Evolutionary conservation across 2,329 filamentous ascomycete genomes (phyloP), one percentile per base, ranked within the genome.

Genomic region (Nannizziopsis arthrosporioides): DNA sequence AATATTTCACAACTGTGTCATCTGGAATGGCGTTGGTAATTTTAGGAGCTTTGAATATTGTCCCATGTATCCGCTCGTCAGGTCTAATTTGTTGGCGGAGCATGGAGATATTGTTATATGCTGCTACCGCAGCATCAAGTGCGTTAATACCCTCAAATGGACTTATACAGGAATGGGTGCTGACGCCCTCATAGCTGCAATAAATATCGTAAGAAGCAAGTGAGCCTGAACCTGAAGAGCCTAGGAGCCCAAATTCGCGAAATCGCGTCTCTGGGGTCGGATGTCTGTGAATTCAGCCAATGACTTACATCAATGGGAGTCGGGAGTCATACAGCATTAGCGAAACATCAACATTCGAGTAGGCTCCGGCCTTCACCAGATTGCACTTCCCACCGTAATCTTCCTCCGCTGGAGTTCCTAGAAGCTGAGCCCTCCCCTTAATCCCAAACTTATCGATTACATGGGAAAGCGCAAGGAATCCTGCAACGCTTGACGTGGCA

Each of bases 121-220:
- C 69, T 1, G 65, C 64, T 3, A 78, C 63, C 5, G 74, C 60
- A 0, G 74, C 75, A 52, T 79, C 76, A 0, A 78, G 65, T 0
- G 76, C 75, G 55, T 79, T 78, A 52, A 72, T 66, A 0, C 76
- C 76, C 7, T 73, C 62, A 74, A 74, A 78, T 0, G 75, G 76
- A n/a, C 59, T 68, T 5, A 68, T 67, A 0, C 68, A 73, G 0
- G 74, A 74, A 56, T 78, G 75, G 0, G 75, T 73, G 42, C 71
- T 69, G 31, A 68, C 67, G 1, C 77, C 76, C 6, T 55, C 54
- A 51, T 70, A 72, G 49, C 60, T 60, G 8, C 66, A 59, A 11
- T 38, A 51, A 9, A 61, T 34, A 12, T 53, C 48, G n/a, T 55
- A 44, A 9, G 53, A 47, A 19, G 57, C 57, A 27, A 61, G 51